Evolutionary conservation across 371 early-diverging fungal species (phyloP).

Genomic region (Circinella umbellata): DNA sequence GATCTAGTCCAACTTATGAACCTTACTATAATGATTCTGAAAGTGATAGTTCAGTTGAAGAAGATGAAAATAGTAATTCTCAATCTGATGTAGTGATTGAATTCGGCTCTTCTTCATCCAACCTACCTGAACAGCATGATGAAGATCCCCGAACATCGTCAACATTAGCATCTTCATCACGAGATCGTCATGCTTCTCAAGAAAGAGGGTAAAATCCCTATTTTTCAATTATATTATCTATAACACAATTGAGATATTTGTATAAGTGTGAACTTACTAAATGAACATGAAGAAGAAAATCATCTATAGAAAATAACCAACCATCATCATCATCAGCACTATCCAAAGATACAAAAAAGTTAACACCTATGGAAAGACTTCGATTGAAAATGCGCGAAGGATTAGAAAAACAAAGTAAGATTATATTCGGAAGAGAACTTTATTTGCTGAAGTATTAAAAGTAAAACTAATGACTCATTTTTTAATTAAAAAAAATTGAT

Average conservation of each 20-base stretch:
- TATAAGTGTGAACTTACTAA: too few relatives aligned
- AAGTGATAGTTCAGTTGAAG: slow-evolving; percentile 33
- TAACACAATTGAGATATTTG: neutral
- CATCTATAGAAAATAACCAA: neutral
- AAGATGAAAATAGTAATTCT: slow-evolving; percentile 8
- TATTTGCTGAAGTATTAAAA: too few relatives aligned
- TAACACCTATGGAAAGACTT: slow-evolving; percentile 59
- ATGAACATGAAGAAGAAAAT: neutral
- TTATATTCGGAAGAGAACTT: neutral
- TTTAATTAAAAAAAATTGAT: slow-evolving; percentile 27
- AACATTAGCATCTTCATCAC: neutral
- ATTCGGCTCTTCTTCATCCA: slow-evolving; percentile 30
- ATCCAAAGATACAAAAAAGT: slow-evolving; percentile 31
- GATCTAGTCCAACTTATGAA: slow-evolving; percentile 47
- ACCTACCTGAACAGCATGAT: slow-evolving; percentile 1
- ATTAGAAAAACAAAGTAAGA: slow-evolving; percentile 52
- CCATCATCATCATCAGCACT: slow-evolving; percentile 5
- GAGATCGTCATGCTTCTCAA: neutral
- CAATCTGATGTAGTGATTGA: slow-evolving; percentile 38
- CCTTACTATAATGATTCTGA: slow-evolving; percentile 36
- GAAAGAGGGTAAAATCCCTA: neutral
- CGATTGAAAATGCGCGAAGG: slow-evolving; percentile 53
- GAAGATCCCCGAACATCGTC: neutral
- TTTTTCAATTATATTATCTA: too few relatives aligned
- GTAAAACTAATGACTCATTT: neutral